Conservation (phyloP, 2,329 filamentous ascomycete species). For the Diplocarpon mali region DNA sequence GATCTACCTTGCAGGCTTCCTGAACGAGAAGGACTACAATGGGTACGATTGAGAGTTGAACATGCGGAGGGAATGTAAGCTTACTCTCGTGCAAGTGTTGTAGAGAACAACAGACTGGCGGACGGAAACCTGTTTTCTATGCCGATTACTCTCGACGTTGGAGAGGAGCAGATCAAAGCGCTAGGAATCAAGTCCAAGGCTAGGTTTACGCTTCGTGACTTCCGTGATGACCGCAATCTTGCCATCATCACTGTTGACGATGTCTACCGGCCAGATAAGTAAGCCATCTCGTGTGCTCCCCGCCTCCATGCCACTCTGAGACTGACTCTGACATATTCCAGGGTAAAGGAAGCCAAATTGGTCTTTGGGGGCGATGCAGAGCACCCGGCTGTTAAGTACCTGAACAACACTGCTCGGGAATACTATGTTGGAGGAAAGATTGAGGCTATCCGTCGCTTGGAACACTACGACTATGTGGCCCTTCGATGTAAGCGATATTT, state of each 20-base stretch:
- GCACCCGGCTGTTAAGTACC: conserved; percentile 86
- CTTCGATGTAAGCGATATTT: conserved; percentile 62
- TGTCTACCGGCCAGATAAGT: conserved; percentile 94
- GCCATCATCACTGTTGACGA: conserved; percentile 94
- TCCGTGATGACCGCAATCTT: conserved; percentile 90
- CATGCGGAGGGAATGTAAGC: conserved; percentile 16
- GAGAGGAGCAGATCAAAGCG: conserved; percentile 62
- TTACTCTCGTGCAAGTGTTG: conserved; percentile 52
- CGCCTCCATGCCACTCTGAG: too few species aligned
- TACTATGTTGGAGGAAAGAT: conserved; percentile 95
- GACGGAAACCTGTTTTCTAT: conserved; percentile 91
- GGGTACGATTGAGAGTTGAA: conserved; percentile 44
- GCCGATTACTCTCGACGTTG: conserved; percentile 88
- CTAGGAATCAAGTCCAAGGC: conserved; percentile 67
- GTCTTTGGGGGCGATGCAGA: conserved; percentile 89
- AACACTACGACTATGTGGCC: conserved; percentile 98
- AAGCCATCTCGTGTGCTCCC: conserved; percentile 28
- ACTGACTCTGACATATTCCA: conserved; percentile 29
- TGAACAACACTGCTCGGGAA: conserved; percentile 69
- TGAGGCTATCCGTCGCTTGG: conserved; percentile 85
- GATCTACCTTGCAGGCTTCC: conserved; percentile 55
- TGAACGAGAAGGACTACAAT: conserved; percentile 96
- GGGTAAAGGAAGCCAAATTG: conserved; percentile 78
- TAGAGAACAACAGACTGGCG: conserved; percentile 74
- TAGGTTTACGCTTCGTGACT: conserved; percentile 82